Conservation (phyloP, 2,329 filamentous ascomycete genomes). For the Beauveria asiatica region DNA sequence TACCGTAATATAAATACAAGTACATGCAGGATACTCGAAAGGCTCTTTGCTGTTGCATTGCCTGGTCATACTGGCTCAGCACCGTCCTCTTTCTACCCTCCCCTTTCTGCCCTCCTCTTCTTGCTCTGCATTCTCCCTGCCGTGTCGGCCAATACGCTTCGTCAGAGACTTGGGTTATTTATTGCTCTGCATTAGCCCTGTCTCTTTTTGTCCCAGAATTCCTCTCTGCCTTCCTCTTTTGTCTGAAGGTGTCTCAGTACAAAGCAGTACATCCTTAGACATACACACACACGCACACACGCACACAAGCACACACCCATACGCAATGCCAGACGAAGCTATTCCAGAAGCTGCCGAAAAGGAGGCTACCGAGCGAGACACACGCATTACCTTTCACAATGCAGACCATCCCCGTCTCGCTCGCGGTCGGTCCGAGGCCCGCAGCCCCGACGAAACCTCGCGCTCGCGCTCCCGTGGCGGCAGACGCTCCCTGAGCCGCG, state of each 20-base stretch:
- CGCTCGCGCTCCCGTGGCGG: constrained; percentile 16
- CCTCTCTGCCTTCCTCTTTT: background rate
- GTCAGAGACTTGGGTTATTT: background rate
- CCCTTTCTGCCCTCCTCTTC: background rate
- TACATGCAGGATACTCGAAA: background rate
- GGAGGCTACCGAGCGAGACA: constrained; percentile 17
- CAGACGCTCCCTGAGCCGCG: constrained; percentile 17
- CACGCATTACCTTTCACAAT: constrained; percentile 19
- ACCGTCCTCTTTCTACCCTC: background rate
- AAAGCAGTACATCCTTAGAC: background rate
- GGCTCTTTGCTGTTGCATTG: background rate
- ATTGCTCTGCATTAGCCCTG: constrained; percentile 1
- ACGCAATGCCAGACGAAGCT: constrained; percentile 15
- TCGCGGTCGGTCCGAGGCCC: constrained; percentile 13
- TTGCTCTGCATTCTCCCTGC: background rate
- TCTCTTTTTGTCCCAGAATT: background rate
- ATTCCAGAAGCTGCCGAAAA: constrained; percentile 16
- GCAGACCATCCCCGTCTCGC: constrained; percentile 15
- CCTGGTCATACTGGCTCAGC: background rate
- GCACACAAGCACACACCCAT: background rate
- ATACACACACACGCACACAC: background rate
- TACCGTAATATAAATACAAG: constrained; percentile 8
- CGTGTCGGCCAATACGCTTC: background rate
- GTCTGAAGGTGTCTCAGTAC: background rate
- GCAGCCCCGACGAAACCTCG: constrained; percentile 6